A percentile compares a stretch with the other conserved stretches of the same genome.
phyloP scores from a whole-genome alignment of 805 yeast species.

The Vanderwaltozyma yarrowii region DNA sequence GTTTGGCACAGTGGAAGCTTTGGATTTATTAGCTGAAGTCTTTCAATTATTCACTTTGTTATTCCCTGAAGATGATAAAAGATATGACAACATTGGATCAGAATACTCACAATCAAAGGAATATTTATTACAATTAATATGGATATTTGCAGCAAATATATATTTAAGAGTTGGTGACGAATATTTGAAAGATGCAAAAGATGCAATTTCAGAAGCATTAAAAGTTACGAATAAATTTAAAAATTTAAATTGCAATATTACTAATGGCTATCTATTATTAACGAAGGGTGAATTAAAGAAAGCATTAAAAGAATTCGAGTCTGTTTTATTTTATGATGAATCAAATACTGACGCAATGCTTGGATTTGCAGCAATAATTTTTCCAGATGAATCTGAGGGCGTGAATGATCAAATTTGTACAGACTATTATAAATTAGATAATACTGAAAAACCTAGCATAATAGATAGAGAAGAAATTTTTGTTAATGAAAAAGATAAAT shows the following conservation, averaged over 20 bases:
- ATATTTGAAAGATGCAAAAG: constrained; percentile 49
- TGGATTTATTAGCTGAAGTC: constrained; percentile 57
- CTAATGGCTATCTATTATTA: constrained; percentile 25
- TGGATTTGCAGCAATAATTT: constrained; percentile 43
- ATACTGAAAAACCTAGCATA: not conserved
- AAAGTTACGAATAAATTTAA: constrained; percentile 36
- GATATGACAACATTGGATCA: constrained; percentile 8
- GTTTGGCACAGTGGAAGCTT: constrained; percentile 46
- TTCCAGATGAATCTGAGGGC: constrained; percentile 34
- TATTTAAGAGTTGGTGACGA: constrained; percentile 42
- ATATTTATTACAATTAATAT: constrained; percentile 45
- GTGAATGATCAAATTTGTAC: constrained; percentile 1
- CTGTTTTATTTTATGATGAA: constrained; percentile 42
- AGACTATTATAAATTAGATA: not conserved
- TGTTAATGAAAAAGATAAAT: constrained; percentile 43
- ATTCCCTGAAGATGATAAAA: constrained; percentile 21
- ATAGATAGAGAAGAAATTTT: constrained; percentile 25
- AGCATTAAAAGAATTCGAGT: constrained; percentile 57
- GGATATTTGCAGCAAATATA: constrained; percentile 66
- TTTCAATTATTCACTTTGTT: constrained; percentile 47
- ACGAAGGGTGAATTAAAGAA: constrained; percentile 32
- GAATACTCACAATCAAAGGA: constrained; percentile 22
- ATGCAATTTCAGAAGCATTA: constrained; percentile 65
- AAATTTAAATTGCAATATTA: constrained; percentile 21
- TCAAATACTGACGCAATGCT: constrained; percentile 42